Base-by-base conservation (phyloP, 805 yeast genomes). In the Nakazawaea ambrosiae region DNA sequence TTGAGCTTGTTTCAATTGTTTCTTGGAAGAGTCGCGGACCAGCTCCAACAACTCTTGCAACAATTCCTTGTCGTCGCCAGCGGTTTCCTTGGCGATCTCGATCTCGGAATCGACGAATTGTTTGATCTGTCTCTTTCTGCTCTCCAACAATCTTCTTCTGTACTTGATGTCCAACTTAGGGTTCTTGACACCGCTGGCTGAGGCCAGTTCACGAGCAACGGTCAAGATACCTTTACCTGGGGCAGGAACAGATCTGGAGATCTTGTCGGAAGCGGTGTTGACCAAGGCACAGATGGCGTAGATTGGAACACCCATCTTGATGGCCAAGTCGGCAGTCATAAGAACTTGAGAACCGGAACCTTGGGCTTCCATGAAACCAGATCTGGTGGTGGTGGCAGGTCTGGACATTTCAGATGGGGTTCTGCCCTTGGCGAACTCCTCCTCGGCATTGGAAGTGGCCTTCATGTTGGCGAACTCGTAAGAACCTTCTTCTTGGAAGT, bases 211-310 rank as follows among this genome's bases (percentile, higher is more conserved):
- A 57, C 95, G 81, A 42, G 98, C 98, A 57, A 96, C 87, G 44
- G 98, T 92, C 72, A 92, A 75, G 49, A 92, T 84, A 81, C 99
- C 99, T 70, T 90, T 87, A 63, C 99, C 99, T 66, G 99, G 99
- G 58, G 98, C 98, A 49, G 99, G 99, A 49, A 92, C 90, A 35
- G 97, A 89, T 69, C 97, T 83, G 59, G 97, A 97, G 61, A 90
- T 90, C 79, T 89, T 94, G 65, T 92, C 99, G 44, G 95, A 77
- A 37, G 98, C 98, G 55, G 97, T 94, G 40, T 96, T 90, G 41
- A 96, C 75, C 75, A 89, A 67, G 39, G 95, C 98, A 51, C 89
- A 73, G 45, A 92, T 78, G 65, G 96, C 98, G 54, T 94, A 86
- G 54, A 92, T 86, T 60, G 99, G 99, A 51, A 94, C 97, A 70